These are phyloP conservation scores for Cryptococcus maquisensis DNA, from an alignment of 1,284 basidiomycete species.

Conservation along the genomic window DNA sequence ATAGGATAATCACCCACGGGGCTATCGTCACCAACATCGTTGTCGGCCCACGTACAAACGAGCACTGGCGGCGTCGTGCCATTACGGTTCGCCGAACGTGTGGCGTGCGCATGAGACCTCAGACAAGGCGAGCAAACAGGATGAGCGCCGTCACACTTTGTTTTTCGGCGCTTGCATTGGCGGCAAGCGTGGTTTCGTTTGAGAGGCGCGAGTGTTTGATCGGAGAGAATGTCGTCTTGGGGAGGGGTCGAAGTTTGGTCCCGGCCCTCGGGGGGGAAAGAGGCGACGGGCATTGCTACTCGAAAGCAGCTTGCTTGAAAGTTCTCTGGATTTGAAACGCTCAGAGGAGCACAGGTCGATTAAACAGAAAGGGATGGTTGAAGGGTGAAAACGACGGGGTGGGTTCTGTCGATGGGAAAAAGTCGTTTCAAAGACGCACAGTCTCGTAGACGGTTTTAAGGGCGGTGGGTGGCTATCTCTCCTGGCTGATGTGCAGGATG, in stretches of 20 bases:
- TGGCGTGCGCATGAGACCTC: constrained; percentile 42
- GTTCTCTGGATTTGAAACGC: too few species aligned
- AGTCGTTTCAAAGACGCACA: too few species aligned
- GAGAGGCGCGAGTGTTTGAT: constrained; percentile 41
- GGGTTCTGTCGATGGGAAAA: too few species aligned
- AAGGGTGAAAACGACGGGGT: too few species aligned
- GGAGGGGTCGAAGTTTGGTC: constrained; percentile 1
- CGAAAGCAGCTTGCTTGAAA: too few species aligned
- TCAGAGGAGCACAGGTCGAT: too few species aligned
- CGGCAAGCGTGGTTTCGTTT: constrained; percentile 46
- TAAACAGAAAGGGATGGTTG: too few species aligned
- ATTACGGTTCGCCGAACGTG: constrained; percentile 39
- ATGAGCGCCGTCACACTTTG: constrained; percentile 40
- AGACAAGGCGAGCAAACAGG: constrained; percentile 43
- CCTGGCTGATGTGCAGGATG: too few species aligned
- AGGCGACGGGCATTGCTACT: too few species aligned
- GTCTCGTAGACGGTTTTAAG: too few species aligned
- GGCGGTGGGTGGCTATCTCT: too few species aligned
- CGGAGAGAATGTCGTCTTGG: constrained; percentile 32
- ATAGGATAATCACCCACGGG: neutral
- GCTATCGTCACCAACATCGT: constrained; percentile 16
- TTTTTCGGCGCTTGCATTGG: constrained; percentile 46
- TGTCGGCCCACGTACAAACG: constrained; percentile 37
- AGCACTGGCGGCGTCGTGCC: constrained; percentile 24
- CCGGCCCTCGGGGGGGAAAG: too few species aligned